Base-by-base conservation (phyloP, 257 asterid species). In the Capsicum baccatum region DNA sequence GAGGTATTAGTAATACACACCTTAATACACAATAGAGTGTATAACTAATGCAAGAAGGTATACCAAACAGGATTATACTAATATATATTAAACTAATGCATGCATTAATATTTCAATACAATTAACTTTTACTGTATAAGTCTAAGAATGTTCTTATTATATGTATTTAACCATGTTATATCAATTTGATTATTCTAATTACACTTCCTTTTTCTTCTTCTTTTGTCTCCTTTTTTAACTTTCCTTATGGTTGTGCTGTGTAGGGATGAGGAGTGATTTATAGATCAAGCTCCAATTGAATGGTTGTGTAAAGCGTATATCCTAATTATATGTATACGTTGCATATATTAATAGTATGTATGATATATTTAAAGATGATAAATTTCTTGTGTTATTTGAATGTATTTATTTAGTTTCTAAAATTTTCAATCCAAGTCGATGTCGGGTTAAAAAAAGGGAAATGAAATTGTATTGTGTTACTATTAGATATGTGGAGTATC, bases 401-500 rank as follows among this genome's bases (percentile, higher is more conserved):
- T 76, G 5, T 21, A 52, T 14, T 76, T 74, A 26, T 52, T 21
- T 7, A 52, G 8, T 76, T 13, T 76, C 8, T 52, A 21, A 8
- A 13, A 52, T 76, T 76, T 52, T 14, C 1, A 21, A 16, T 54
- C 5, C 21, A 74, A 74, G 62, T 19, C 3, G 13, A 50, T 13
- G 4, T 11, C 3, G 5, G 4, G 1, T 6, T 0, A 5, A n/a
- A 9, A 33, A 3, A 16, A 3, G 17, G n/a, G 0, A 21, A 3
- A 50, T 6, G 3, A 6, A 66, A 13, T 33, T 13, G 48, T 67
- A 67, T 11, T n/a, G 15, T n/a, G 6, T 47, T 71, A 3, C 47
- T 71, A 71, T 3, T n/a, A 44, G 6, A 42, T 47, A 8, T 8
- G 8, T 69, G 0, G 33, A 71, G 26, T 71, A 6, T 47, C 11